Base-by-base conservation (phyloP, 257 asterid genomes). In the Ehretia macrophylla region DNA sequence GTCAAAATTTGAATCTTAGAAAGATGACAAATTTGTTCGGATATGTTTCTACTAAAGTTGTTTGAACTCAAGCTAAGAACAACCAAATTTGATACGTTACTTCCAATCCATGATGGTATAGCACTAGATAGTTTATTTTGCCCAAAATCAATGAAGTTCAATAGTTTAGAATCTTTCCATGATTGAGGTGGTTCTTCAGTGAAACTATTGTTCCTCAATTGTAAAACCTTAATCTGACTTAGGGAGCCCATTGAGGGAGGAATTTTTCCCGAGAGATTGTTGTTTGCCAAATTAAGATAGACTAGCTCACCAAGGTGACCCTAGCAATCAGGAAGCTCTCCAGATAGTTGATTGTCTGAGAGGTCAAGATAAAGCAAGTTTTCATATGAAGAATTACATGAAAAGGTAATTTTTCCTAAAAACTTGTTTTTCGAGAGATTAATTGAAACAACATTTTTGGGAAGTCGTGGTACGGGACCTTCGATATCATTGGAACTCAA, bases 211-310 rank as follows among this genome's bases (percentile, higher is more conserved):
- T 68, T 69, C 17, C 65, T 59, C 23, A 77, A 49, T 3, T 69
- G 67, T 51, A 77, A 16, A 3, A 59, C 52, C 12, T 10, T 21
- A 32, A 77, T 18, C 5, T 5, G 11, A 5, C 22, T 39, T 16
- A 14, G 52, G 20, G 18, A 19, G 8, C 53, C 62, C 4, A 39
- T 27, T 4, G 55, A 21, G n/a, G 16, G 12, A 42, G 75, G 70
- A 32, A 77, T 44, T 11, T 40, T 35, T 17, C 79, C 76, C 0
- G 68, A 45, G 39, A 77, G 64, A 32, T 62, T 61, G 50, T 76
- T 76, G 54, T 56, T 72, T 32, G 67, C 73, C 63, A 76, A 48
- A 51, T 72, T 76, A 0, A 77, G 65, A 60, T 20, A 32, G 47
- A 8, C 2, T 10, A n/a, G 40, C 4, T 14, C 11, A n/a, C 14